Evolutionary conservation across 75 land plant species (phyloP), one percentile per base, ranked within the genome.

Genomic region (Pinus albicaulis): DNA sequence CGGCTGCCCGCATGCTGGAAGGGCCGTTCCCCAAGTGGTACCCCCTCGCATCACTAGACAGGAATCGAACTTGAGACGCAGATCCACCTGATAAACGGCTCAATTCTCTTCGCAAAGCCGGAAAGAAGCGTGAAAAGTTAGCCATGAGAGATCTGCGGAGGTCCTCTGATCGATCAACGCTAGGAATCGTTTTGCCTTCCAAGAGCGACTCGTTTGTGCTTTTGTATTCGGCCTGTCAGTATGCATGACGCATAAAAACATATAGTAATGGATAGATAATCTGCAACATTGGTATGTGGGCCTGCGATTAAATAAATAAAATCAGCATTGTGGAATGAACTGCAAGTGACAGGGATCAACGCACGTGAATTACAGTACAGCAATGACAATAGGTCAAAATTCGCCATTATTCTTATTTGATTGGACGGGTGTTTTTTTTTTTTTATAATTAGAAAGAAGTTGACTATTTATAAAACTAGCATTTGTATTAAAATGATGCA

Each of bases 1-100:
- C 98, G 3, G 90, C 83, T 0, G 89, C 99, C 14, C 91, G 87
- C 98, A 96, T 96, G 82, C 84, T 94, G 14, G 94, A 86, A 11
- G 94, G 78, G 62, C 86, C 93, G 26, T 81, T 84, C 23, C 76
- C 80, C 23, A 92, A 71, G 64, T 88, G 72, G 68, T 86, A 93
- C 7, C 83, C 90, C 55, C 61, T 56, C 31, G 59, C 74, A 11
- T 74, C 71, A 48, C 25, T 55, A 25, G 71, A 68, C 44, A 68
- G 52, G 71, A 68, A 68, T 36, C 71, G 71, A 68, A 10, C 71
- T 11, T 53, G 3, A 41, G 71, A 68, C 71, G 48, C n/a, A 1
- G 23, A 34, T 25, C 15, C 64, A 23, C 3, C 24, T 34, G 26
- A 61, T 10, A 48, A n/a, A n/a, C 24, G 48, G 7, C 52, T 11